phyloP scores from a whole-genome alignment of 495 filamentous ascomycete genomes.

The Ramalina peruviana region DNA sequence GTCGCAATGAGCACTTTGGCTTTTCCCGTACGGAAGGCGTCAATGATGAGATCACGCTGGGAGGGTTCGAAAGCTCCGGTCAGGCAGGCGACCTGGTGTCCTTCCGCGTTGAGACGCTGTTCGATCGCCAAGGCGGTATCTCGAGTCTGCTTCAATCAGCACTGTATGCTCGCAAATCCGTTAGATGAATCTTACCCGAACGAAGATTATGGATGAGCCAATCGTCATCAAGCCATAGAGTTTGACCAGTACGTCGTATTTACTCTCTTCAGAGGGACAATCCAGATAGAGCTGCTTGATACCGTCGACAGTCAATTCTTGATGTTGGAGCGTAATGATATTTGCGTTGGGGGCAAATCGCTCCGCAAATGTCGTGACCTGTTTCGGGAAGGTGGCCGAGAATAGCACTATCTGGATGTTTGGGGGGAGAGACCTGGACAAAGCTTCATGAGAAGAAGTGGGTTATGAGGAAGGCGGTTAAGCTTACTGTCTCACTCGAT shows the following conservation, averaged over 20 bases:
- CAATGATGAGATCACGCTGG: slow-evolving; percentile 73
- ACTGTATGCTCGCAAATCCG: background rate
- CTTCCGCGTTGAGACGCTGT: slow-evolving; percentile 69
- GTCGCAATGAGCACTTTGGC: slow-evolving; percentile 98
- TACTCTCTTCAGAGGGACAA: slow-evolving; percentile 62
- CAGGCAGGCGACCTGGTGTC: slow-evolving; percentile 79
- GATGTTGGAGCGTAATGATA: slow-evolving; percentile 71
- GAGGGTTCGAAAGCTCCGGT: slow-evolving; percentile 73
- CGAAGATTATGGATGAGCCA: slow-evolving; percentile 95
- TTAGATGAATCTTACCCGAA: slow-evolving; percentile 44
- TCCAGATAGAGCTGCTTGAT: slow-evolving; percentile 97
- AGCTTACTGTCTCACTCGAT: slow-evolving; percentile 69
- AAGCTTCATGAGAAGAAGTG: too few relatives aligned
- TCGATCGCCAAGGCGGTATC: slow-evolving; percentile 71
- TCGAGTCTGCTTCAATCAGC: slow-evolving; percentile 44
- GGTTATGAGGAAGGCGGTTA: background rate
- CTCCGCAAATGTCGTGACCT: slow-evolving; percentile 66
- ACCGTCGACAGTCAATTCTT: slow-evolving; percentile 89
- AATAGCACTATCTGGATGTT: slow-evolving; percentile 79
- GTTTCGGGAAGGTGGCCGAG: slow-evolving; percentile 85
- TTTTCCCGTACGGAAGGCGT: slow-evolving; percentile 69
- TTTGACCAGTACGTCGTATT: slow-evolving; percentile 75
- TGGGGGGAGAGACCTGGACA: slow-evolving; percentile 48
- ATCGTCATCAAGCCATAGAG: slow-evolving; percentile 93
- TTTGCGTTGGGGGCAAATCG: slow-evolving; percentile 75